Percentiles rank a stretch among this genome's conserved stretches.
Conservation (phyloP, 805 yeast species). For the Metschnikowia peoriensis region DNA sequence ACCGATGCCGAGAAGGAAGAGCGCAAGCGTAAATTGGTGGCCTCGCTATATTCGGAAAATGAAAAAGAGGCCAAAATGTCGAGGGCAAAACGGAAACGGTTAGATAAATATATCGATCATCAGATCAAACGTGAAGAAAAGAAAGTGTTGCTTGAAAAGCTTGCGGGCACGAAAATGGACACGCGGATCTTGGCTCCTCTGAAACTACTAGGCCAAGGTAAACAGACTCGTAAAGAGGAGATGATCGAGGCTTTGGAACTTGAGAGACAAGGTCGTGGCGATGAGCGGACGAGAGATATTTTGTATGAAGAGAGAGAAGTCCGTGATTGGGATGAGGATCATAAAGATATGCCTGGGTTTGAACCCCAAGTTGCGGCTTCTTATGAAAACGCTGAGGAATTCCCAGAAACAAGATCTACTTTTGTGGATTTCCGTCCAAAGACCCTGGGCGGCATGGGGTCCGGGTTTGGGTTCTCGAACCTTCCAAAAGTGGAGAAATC, state of each 20-base stretch:
- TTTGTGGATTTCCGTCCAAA: conserved; percentile 74
- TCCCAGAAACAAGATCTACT: conserved; percentile 25
- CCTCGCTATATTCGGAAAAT: conserved; percentile 55
- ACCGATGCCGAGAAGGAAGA: conserved; percentile 60
- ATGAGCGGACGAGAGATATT: conserved; percentile 57
- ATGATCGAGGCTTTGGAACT: conserved; percentile 71
- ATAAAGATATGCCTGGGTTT: background rate
- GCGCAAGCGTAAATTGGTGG: conserved; percentile 62
- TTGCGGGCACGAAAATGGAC: conserved; percentile 67
- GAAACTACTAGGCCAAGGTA: conserved; percentile 74
- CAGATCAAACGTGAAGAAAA: conserved; percentile 88
- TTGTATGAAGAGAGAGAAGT: conserved; percentile 68
- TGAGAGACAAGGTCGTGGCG: conserved; percentile 70
- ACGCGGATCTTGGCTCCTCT: conserved; percentile 68
- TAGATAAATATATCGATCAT: conserved; percentile 91
- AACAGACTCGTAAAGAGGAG: conserved; percentile 63
- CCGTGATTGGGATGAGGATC: conserved; percentile 52
- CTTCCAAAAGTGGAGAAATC: conserved; percentile 45
- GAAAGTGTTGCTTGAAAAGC: conserved; percentile 68
- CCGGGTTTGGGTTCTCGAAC: conserved; percentile 68
- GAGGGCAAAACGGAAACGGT: conserved; percentile 66
- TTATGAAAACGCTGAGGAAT: conserved; percentile 3
- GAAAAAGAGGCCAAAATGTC: conserved; percentile 64
- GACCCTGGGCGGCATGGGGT: conserved; percentile 56
- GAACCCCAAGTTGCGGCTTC: background rate